Conservation (phyloP, 441 rosid species). For the Corymbia calophylla region DNA sequence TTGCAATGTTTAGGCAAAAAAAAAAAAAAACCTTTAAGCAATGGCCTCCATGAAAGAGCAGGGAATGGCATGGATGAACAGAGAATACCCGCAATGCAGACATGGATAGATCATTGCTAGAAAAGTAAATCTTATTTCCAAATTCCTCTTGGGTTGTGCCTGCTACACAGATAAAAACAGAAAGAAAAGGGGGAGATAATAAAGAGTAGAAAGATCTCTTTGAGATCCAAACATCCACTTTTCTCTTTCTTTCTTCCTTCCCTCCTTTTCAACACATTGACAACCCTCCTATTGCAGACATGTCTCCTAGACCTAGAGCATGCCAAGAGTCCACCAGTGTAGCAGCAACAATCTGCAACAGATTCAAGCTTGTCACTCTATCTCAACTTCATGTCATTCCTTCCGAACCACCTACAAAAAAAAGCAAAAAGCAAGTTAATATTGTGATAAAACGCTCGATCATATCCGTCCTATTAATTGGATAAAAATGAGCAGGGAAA, state of each 20-base stretch:
- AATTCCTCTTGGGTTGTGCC: neutral
- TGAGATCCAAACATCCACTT: neutral
- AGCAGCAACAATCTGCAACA: constrained; percentile 3
- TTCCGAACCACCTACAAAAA: constrained; percentile 32
- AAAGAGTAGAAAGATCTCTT: neutral
- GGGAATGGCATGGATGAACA: neutral
- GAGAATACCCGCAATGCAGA: neutral
- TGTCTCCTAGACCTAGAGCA: neutral
- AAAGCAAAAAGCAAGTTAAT: neutral
- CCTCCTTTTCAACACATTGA: neutral
- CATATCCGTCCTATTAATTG: neutral
- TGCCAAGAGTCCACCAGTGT: neutral
- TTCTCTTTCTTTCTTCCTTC: neutral
- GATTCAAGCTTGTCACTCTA: neutral
- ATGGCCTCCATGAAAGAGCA: neutral
- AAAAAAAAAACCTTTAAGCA: neutral
- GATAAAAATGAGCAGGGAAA: constrained; percentile 6
- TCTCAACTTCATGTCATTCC: constrained; percentile 11
- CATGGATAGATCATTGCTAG: neutral
- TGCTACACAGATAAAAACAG: neutral
- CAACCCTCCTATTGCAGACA: neutral
- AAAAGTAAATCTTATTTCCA: neutral
- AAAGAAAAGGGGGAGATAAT: neutral
- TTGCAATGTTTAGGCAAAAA: neutral
- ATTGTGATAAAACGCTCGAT: neutral